Conservation (phyloP, 768 basidiomycete species). For the Lactarius sanguifluus region DNA sequence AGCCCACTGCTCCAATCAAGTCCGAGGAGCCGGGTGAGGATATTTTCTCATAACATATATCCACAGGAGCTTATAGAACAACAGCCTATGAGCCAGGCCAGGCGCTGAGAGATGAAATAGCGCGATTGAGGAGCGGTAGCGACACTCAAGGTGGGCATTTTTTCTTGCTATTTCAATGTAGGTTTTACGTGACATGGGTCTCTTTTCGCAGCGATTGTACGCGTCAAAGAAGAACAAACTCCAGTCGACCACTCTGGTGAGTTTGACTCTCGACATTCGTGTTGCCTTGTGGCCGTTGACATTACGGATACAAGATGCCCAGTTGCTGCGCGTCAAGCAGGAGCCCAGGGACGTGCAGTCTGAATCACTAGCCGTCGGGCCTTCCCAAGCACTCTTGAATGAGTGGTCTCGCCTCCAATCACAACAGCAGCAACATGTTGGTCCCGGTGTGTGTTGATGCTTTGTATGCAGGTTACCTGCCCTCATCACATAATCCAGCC, state of each 20-base stretch:
- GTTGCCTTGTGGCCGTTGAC: neutral
- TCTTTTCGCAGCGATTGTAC: slow-evolving; percentile 7
- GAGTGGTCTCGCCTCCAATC: slow-evolving; percentile 20
- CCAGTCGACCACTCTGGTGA: neutral
- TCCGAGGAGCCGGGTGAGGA: slow-evolving; percentile 12
- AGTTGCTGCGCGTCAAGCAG: slow-evolving; percentile 12
- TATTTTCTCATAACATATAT: neutral
- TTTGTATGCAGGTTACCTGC: neutral
- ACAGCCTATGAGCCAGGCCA: slow-evolving; percentile 18
- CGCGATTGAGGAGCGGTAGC: slow-evolving; percentile 3
- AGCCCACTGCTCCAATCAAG: slow-evolving; percentile 9
- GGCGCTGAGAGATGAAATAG: slow-evolving; percentile 24
- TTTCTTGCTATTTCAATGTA: neutral
- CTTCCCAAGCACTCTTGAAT: slow-evolving; percentile 12
- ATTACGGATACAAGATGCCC: slow-evolving; percentile 4
- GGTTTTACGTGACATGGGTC: neutral
- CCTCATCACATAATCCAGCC: neutral
- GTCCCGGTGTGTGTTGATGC: slow-evolving; percentile 1
- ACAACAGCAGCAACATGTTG: neutral
- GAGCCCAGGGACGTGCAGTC: slow-evolving; percentile 4
- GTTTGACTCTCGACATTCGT: neutral
- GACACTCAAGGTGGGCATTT: slow-evolving; percentile 5
- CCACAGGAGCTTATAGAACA: slow-evolving; percentile 2
- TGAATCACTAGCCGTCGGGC: neutral
- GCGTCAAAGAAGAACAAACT: slow-evolving; percentile 16